These are phyloP conservation scores for Aquilaria yunnanensis DNA, from an alignment of 345 rosid species.

Conservation along the genomic window DNA sequence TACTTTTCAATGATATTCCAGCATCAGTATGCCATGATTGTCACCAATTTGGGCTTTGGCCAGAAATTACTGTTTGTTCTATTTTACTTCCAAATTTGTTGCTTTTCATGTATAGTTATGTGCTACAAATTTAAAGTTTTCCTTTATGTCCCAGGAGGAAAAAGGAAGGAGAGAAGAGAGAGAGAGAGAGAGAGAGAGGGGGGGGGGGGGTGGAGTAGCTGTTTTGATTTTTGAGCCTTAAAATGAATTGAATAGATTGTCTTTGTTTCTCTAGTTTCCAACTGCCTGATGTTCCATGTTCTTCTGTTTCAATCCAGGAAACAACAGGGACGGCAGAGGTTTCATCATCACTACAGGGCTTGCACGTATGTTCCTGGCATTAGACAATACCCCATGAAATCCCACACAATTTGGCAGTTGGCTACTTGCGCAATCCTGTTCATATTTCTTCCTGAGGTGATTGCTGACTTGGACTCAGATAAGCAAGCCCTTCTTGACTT, in stretches of 20 bases:
- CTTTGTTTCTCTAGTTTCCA: constrained; percentile 3
- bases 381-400: constrained; percentile 28
- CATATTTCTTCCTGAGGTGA: constrained; percentile 28
- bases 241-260: not conserved
- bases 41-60: no score
- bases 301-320: constrained; percentile 36
- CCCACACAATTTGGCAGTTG: constrained; percentile 23
- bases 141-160: no score
- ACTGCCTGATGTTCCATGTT: constrained; percentile 12
- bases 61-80: no score
- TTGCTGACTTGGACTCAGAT: constrained; percentile 58
- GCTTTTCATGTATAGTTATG: no score
- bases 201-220: not conserved
- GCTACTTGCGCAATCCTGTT: constrained; percentile 20
- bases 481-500: constrained; percentile 64
- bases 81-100: no score
- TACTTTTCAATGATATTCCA: no score
- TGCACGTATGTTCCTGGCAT: not conserved
- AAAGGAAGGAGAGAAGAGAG: no score
- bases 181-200: no score
- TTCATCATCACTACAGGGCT: constrained; percentile 16
- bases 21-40: no score
- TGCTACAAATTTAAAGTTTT: no score
- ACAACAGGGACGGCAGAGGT: constrained; percentile 16
- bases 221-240: constrained; percentile 2